Percentiles rank a stretch among this genome's conserved stretches.
These are phyloP conservation scores for Xylariaceae sp. DNA, from an alignment of 2,329 filamentous ascomycete genomes.

Conservation along the genomic window DNA sequence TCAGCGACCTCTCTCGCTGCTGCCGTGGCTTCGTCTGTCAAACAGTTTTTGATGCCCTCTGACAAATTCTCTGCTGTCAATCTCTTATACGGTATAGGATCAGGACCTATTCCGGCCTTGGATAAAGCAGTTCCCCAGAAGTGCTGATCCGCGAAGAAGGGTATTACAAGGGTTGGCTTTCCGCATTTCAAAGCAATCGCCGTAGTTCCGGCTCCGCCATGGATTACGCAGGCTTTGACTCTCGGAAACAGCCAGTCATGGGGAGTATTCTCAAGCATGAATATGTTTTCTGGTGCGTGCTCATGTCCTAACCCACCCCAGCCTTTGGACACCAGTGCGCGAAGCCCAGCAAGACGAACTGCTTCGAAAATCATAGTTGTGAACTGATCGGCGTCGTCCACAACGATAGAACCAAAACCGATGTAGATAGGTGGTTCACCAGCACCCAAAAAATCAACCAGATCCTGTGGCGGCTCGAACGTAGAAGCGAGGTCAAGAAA, in stretches of 20 bases:
- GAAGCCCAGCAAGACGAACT: conserved; percentile 60
- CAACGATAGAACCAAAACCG: conserved; percentile 72
- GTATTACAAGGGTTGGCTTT: conserved; percentile 70
- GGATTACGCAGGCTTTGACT: conserved; percentile 65
- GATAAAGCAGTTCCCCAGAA: conserved; percentile 73
- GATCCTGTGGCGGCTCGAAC: conserved; percentile 54
- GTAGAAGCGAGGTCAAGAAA: conserved; percentile 66
- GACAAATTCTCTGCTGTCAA: conserved; percentile 61
- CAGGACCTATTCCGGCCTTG: conserved; percentile 59
- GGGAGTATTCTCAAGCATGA: conserved; percentile 69
- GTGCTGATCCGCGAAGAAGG: conserved; percentile 75
- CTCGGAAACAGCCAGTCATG: conserved; percentile 74
- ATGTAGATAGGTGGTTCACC: conserved; percentile 66
- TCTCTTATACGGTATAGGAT: conserved; percentile 64
- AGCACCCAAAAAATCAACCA: conserved; percentile 52
- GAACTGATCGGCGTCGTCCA: conserved; percentile 66
- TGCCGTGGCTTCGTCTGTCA: conserved; percentile 56
- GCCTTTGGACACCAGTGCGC: conserved; percentile 69
- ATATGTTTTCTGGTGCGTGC: conserved; percentile 59
- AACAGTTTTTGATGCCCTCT: conserved; percentile 65
- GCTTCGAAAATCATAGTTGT: conserved; percentile 70
- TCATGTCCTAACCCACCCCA: conserved; percentile 68
- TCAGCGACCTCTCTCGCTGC: conserved; percentile 53
- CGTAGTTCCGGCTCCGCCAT: conserved; percentile 75
- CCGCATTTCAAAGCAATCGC: conserved; percentile 69